These are phyloP conservation scores for Hordeum marinum DNA, from an alignment of 176 grass and related monocot species.

Conservation along the genomic window DNA sequence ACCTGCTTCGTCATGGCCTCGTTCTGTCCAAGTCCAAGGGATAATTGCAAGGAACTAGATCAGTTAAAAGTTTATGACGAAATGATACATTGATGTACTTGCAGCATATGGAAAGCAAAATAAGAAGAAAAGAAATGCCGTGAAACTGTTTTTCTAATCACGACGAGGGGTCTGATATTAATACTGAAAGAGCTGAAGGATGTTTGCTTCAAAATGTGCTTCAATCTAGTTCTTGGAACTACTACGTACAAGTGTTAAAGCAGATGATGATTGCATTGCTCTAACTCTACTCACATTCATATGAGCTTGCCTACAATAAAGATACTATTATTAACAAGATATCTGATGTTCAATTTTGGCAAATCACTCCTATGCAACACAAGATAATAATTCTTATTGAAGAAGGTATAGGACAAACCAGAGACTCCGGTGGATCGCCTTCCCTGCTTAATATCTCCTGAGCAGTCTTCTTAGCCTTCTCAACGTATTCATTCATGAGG, in stretches of 20 bases:
- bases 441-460: slow-evolving; percentile 33
- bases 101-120: no score
- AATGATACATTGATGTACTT: no score
- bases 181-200: no score
- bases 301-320: neutral
- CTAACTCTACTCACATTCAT: neutral
- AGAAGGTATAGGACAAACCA: slow-evolving; percentile 12
- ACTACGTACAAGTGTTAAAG: neutral
- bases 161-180: no score
- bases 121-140: no score
- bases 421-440: slow-evolving; percentile 12
- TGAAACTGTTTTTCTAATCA: no score
- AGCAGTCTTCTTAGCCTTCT: slow-evolving; percentile 23
- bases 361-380: neutral
- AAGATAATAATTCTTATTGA: neutral
- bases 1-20: slow-evolving; percentile 17
- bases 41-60: no score
- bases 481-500: slow-evolving; percentile 27
- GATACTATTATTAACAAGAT: neutral
- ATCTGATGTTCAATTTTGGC: neutral
- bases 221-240: no score
- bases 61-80: no score
- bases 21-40: slow-evolving; percentile 13
- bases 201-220: no score
- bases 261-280: neutral